These are phyloP conservation scores for Pleurotus djamor DNA, from an alignment of 768 basidiomycete species.

Conservation along the genomic window DNA sequence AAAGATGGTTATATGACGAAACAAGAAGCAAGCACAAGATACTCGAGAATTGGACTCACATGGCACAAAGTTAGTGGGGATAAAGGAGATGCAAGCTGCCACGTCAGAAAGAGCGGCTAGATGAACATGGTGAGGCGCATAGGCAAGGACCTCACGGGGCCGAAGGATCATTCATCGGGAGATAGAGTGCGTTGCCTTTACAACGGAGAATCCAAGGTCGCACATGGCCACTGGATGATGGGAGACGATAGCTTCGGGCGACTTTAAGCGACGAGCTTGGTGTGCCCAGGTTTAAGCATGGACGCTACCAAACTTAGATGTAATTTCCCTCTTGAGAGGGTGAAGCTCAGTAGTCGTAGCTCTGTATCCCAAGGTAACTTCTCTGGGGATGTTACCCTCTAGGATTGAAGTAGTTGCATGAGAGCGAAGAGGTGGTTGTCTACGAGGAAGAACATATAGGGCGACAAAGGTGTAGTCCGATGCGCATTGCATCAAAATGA, in stretches of 20 bases:
- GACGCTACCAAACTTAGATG: background rate
- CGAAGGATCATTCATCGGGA: background rate
- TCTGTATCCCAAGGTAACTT: too few species aligned
- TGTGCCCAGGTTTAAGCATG: background rate
- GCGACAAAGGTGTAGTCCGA: too few species aligned
- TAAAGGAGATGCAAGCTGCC: background rate
- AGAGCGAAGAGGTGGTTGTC: too few species aligned
- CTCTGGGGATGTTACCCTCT: too few species aligned
- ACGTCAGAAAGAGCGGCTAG: constrained; percentile 3
- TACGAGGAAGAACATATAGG: too few species aligned
- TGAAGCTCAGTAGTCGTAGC: too few species aligned
- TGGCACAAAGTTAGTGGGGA: background rate
- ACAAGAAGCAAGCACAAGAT: background rate
- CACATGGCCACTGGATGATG: background rate
- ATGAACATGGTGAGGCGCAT: background rate
- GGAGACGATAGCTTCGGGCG: background rate
- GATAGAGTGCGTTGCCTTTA: background rate
- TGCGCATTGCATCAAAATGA: too few species aligned
- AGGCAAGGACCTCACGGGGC: background rate
- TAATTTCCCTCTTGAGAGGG: background rate
- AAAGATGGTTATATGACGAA: background rate
- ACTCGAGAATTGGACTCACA: background rate
- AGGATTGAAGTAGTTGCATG: too few species aligned
- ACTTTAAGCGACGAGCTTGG: background rate
- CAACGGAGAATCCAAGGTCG: background rate